Evolutionary conservation across 2,329 filamentous ascomycete species (phyloP), one percentile per base, ranked within the genome.

Genomic region (Ophiognomonia clavigignenti-juglandacearum): DNA sequence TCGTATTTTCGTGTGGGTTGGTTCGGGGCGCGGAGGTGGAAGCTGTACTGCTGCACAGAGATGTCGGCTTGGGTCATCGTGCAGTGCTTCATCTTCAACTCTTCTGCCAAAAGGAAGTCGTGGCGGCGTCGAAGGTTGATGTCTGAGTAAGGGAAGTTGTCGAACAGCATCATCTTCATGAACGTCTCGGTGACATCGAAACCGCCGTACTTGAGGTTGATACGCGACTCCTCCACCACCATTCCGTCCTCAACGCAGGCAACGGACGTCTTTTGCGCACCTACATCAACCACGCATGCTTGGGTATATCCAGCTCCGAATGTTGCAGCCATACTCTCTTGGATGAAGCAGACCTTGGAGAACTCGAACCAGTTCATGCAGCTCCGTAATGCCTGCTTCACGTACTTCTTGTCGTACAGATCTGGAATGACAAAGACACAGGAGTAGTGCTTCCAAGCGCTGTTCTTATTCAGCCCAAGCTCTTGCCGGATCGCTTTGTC

Each of bases 371-470:
- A 91, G 39, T 80, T 84, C 72, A 97, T 85, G 57, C 92, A 82
- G 50, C 93, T 88, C 47, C 91, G 85, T 35, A 98, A 73, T 9
- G 95, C 72, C 61, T 86, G 83, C 41, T 89, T 88, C 16, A 97
- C 88, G 54, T 96, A 95, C 42, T 81, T 82, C 64, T 95, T 95
- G 69, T 98, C 93, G 68, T 97, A 98, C 9, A 98, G 75, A 63
- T 98, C 93, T 0, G 93, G 93, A 39, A 98, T 95, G 53, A 98
- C 84, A 60, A 97, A 89, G n/a, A 96, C 91, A 57, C 90, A 96
- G 59, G 88, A 93, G 67, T 96, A 97, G 63, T 95, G 87, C 45
- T 79, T 78, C 83, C 91, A 95, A 43, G 92, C 83, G 57, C 85
- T 86, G 59, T 86, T 86, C 53, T 81, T 83, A 23, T 77, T 83